Conservation (phyloP, 805 yeast genomes). For the Yueomyces sinensis region DNA sequence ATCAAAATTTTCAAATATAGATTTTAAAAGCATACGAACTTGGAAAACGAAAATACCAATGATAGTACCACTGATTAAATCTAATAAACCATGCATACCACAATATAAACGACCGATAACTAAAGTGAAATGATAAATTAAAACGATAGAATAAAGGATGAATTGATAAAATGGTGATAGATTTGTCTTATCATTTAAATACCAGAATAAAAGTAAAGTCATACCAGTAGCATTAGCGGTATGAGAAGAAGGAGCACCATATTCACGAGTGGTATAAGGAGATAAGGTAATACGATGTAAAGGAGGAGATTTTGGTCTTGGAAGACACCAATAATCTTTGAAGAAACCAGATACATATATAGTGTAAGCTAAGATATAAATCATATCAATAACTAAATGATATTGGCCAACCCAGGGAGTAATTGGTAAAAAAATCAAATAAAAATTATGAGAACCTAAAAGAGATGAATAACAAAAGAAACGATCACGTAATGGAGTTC, state of each 20-base stretch:
- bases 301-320: slow-evolving; percentile 90
- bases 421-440: slow-evolving; percentile 76
- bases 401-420: slow-evolving; percentile 71
- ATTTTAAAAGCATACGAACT: slow-evolving; percentile 30
- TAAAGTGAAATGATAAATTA: slow-evolving; percentile 47
- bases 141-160: slow-evolving; percentile 7
- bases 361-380: slow-evolving; percentile 42
- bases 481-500: slow-evolving; percentile 43
- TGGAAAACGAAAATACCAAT: slow-evolving; percentile 46
- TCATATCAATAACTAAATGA: slow-evolving; percentile 51
- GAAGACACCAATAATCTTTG: slow-evolving; percentile 80
- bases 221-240: slow-evolving; percentile 90
- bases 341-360: slow-evolving; percentile 59
- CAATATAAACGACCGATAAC: slow-evolving; percentile 78
- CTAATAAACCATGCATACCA: slow-evolving; percentile 94
- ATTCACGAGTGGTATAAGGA: slow-evolving; percentile 82
- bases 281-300: slow-evolving; percentile 79
- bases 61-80: slow-evolving; percentile 49
- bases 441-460: slow-evolving; percentile 87
- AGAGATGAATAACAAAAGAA: slow-evolving; percentile 84
- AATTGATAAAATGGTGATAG: background rate
- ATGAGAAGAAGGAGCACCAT: slow-evolving; percentile 91
- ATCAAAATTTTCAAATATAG: slow-evolving; percentile 29
- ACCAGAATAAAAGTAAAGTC: slow-evolving; percentile 32
- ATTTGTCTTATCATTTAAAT: background rate